Evolutionary conservation across 495 filamentous ascomycete species (phyloP).

Genomic region (Peziza echinospora): DNA sequence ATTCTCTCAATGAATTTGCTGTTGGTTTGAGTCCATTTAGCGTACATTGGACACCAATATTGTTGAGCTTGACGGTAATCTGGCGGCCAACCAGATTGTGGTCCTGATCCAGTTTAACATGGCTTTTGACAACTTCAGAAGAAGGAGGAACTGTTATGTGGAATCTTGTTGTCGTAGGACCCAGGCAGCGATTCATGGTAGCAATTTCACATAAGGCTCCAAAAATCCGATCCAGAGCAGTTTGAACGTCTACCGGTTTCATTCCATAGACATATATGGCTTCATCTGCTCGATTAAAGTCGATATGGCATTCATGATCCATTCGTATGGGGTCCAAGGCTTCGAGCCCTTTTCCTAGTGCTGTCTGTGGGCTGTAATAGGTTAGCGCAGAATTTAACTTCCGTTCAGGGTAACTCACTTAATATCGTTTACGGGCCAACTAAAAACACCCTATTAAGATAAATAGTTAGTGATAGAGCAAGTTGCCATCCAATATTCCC

Average conservation of each 20-base stretch:
- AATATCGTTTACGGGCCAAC: slow-evolving; percentile 14
- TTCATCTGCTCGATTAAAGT: neutral
- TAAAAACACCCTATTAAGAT: slow-evolving; percentile 11
- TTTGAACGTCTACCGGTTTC: slow-evolving; percentile 4
- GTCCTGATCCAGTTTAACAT: neutral
- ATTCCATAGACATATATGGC: slow-evolving; percentile 13
- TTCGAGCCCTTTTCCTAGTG: slow-evolving; percentile 11
- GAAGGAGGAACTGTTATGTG: slow-evolving; percentile 10
- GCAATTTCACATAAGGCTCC: slow-evolving; percentile 16
- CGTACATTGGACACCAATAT: slow-evolving; percentile 2
- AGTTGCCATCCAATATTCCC: too few relatives aligned
- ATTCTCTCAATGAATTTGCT: slow-evolving; percentile 4
- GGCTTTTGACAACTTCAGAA: neutral
- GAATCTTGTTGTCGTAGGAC: slow-evolving; percentile 1
- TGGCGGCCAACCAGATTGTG: slow-evolving; percentile 11
- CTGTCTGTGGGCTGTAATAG: slow-evolving; percentile 7
- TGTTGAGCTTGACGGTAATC: slow-evolving; percentile 11
- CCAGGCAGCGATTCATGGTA: slow-evolving; percentile 9
- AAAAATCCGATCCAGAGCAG: slow-evolving; percentile 10
- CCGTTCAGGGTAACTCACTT: neutral
- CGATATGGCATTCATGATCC: slow-evolving; percentile 15
- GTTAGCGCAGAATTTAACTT: too few relatives aligned
- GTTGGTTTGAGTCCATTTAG: slow-evolving; percentile 9
- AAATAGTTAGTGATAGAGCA: neutral
- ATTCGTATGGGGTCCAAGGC: slow-evolving; percentile 13